Base-by-base conservation (phyloP, 306 rosid species). In the Begonia peltatifolia region DNA sequence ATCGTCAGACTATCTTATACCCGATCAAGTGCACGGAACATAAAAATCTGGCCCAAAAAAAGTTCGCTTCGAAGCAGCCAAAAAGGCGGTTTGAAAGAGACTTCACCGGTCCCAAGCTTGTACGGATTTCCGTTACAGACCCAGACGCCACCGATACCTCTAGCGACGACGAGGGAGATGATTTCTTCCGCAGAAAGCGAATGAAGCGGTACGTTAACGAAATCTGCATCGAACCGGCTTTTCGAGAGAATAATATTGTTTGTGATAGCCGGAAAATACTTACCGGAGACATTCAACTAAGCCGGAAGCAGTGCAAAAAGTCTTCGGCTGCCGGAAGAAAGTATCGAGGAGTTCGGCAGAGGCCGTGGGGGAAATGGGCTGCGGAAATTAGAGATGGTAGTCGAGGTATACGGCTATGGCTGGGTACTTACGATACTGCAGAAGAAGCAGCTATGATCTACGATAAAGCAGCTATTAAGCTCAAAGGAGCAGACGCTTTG, bases 281-380 rank as follows among this genome's bases (percentile, higher is more conserved):
- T 2, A 65, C 73, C 20, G 71, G 42, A 0, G 73, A 62, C 6
- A 0, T 59, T 0, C 0, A 50, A 0, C 1, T 65, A 0, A 2
- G 14, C 58, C 69, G 74, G 13, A 53, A 64, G 10, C 77, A 54
- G 12, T 59, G 43, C 23, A 78, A 65, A 38, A 41, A 11, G 48
- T 47, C 62, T 0, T 5, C 2, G 0, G 15, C 43, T 25, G 66
- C 14, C 38, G 79, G 59, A 2, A 66, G 16, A 20, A 82, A 76
- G 65, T 82, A 76, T 62, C 79, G 86, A 1, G 92, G 92, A 2
- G 86, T 82, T 0, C 61, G 92, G 9, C 83, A 67, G 43, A 41
- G 86, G 5, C 86, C 92, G 0, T 82, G 92, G 92, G 92, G 92
- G 0, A 82, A 82, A 54, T 82, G 92, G 92, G 86, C 92, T 2